Base-by-base conservation (phyloP, 192 early-diverging fungal genomes). In the Cladochytrium replicatum region DNA sequence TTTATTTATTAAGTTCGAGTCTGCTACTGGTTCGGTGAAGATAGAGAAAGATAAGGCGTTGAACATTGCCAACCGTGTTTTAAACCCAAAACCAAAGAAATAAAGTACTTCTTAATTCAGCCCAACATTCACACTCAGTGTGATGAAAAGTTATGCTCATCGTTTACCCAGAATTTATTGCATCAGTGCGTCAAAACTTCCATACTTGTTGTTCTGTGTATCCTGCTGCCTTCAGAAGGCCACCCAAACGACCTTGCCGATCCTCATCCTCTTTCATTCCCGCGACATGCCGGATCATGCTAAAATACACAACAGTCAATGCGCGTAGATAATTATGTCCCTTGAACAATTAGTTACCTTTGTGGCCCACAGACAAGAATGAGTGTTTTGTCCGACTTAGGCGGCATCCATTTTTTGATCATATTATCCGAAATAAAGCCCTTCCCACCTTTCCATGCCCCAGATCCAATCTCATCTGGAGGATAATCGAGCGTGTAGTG, bases 101-200 rank as follows among this genome's bases (percentile, higher is more conserved):
- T n/a, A n/a, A n/a, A n/a, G n/a, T n/a, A n/a, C n/a, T n/a, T n/a
- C n/a, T n/a, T n/a, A n/a, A n/a, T n/a, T n/a, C n/a, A n/a, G n/a
- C n/a, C n/a, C n/a, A n/a, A n/a, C n/a, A n/a, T n/a, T n/a, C n/a
- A n/a, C n/a, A n/a, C n/a, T n/a, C n/a, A n/a, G n/a, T n/a, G n/a
- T n/a, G n/a, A n/a, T n/a, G n/a, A n/a, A n/a, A n/a, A n/a, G n/a
- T n/a, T n/a, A n/a, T n/a, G n/a, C n/a, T n/a, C n/a, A n/a, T n/a
- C n/a, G n/a, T n/a, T n/a, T n/a, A n/a, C n/a, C n/a, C n/a, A n/a
- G n/a, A n/a, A n/a, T n/a, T n/a, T n/a, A n/a, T n/a, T n/a, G n/a
- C n/a, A n/a, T n/a, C n/a, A n/a, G n/a, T n/a, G n/a, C n/a, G 22
- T 74, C 68, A 93, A 52, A 87, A 88, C 68, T 93, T 89, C 63